These are phyloP conservation scores for Colletotrichum kahawae DNA, from an alignment of 2,329 filamentous ascomycete species.

Conservation along the genomic window DNA sequence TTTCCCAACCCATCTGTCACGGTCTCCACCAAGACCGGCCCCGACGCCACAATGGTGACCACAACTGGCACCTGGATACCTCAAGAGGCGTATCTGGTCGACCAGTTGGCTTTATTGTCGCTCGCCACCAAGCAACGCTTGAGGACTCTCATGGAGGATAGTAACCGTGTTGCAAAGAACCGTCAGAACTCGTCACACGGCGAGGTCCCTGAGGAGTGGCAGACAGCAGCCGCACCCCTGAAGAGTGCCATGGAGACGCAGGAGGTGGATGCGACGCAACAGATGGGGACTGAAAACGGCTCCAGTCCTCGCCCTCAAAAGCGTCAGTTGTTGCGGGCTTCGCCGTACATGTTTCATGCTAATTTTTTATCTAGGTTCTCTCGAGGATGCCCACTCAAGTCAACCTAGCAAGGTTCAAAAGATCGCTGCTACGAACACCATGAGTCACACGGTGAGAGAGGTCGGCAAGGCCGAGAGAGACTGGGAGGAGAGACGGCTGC, in stretches of 20 bases:
- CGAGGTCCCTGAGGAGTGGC: slow-evolving; percentile 76
- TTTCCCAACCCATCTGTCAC: slow-evolving; percentile 58
- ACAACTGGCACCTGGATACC: slow-evolving; percentile 75
- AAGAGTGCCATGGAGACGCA: slow-evolving; percentile 33
- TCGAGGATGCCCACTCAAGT: slow-evolving; percentile 31
- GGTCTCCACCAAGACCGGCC: slow-evolving; percentile 59
- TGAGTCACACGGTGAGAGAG: slow-evolving; percentile 61
- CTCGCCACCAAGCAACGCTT: slow-evolving; percentile 83
- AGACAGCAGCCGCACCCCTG: slow-evolving; percentile 67
- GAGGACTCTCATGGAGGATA: slow-evolving; percentile 78
- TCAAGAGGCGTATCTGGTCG: slow-evolving; percentile 76
- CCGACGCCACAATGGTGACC: slow-evolving; percentile 67
- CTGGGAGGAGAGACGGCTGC: slow-evolving; percentile 73
- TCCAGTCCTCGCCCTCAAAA: slow-evolving; percentile 62
- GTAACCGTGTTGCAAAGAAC: slow-evolving; percentile 70
- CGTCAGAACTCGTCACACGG: slow-evolving; percentile 83
- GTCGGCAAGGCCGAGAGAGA: slow-evolving; percentile 71
- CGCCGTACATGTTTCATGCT: background rate
- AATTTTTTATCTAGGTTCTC: slow-evolving; percentile 39
- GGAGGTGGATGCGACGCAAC: slow-evolving; percentile 24
- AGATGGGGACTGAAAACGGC: slow-evolving; percentile 46
- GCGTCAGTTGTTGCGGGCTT: slow-evolving; percentile 51
- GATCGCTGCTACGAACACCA: slow-evolving; percentile 53
- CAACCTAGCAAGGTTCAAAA: slow-evolving; percentile 52
- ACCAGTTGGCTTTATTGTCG: slow-evolving; percentile 83